A percentile compares a stretch with the other conserved stretches of the same genome.
These are phyloP conservation scores for Mycena belliarum DNA, from an alignment of 768 basidiomycete species.

Conservation along the genomic window DNA sequence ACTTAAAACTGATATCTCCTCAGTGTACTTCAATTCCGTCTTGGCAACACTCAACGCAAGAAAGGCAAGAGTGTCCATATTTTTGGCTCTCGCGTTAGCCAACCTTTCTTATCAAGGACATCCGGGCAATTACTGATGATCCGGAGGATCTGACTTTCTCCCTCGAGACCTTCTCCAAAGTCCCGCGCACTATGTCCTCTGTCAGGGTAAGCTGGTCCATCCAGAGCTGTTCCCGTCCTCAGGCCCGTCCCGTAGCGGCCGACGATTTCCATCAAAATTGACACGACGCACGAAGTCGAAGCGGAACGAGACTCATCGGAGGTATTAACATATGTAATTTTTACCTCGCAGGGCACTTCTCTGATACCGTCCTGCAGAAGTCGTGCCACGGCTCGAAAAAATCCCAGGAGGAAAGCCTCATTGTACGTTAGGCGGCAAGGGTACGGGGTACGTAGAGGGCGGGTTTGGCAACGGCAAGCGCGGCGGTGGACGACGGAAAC, in stretches of 20 bases:
- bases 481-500: not conserved
- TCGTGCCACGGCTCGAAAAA: slow-evolving; percentile 15
- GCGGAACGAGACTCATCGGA: slow-evolving; percentile 34
- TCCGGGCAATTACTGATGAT: slow-evolving; percentile 45
- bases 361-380: slow-evolving; percentile 5
- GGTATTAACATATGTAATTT: slow-evolving; percentile 12
- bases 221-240: slow-evolving; percentile 4
- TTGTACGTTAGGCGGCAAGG: slow-evolving; percentile 14
- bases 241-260: slow-evolving; percentile 33
- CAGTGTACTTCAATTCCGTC: slow-evolving; percentile 58
- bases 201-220: slow-evolving; percentile 26
- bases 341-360: not conserved
- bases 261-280: slow-evolving; percentile 65
- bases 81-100: not conserved
- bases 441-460: too few relatives aligned
- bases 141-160: slow-evolving; percentile 50
- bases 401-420: slow-evolving; percentile 13
- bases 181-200: slow-evolving; percentile 34
- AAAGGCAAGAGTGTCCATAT: slow-evolving; percentile 15
- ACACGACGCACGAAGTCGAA: slow-evolving; percentile 56
- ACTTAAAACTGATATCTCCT: not conserved
- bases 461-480: too few relatives aligned
- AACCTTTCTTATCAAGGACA: slow-evolving; percentile 27
- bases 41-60: slow-evolving; percentile 55
- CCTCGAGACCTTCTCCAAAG: slow-evolving; percentile 44